These are phyloP conservation scores for Tulasnella sp. DNA, from an alignment of 768 basidiomycete genomes.

Conservation along the genomic window DNA sequence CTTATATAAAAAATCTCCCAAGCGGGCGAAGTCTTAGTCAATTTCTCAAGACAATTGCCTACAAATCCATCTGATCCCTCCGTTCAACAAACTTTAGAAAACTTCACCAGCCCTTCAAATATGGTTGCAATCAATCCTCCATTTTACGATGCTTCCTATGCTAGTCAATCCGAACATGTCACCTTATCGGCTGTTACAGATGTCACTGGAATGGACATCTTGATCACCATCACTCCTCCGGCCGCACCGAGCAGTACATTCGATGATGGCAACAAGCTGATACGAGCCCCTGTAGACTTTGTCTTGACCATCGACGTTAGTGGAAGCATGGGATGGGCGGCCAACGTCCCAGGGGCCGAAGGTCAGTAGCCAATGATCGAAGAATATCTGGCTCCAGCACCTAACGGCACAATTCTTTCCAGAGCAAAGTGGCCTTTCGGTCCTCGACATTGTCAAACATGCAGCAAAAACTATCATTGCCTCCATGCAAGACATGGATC, in stretches of 20 bases:
- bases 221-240: slow-evolving; percentile 4
- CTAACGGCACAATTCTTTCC: neutral
- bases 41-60: too few species aligned
- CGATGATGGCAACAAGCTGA: neutral
- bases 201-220: neutral
- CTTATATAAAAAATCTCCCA: too few species aligned
- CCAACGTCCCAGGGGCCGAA: slow-evolving; percentile 13
- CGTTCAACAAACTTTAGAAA: too few species aligned
- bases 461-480: slow-evolving; percentile 15
- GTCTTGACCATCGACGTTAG: slow-evolving; percentile 17
- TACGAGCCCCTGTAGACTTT: slow-evolving; percentile 18
- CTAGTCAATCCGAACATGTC: neutral
- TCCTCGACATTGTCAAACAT: slow-evolving; percentile 15
- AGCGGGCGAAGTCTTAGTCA: too few species aligned
- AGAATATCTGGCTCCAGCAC: slow-evolving; percentile 3
- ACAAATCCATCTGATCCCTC: too few species aligned
- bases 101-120: neutral
- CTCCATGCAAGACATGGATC: slow-evolving; percentile 11
- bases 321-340: slow-evolving; percentile 11
- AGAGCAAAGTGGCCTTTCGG: too few species aligned
- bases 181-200: neutral
- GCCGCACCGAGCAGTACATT: neutral
- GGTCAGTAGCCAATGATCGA: slow-evolving; percentile 1
- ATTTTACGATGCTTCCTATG: neutral
- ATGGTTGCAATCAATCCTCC: neutral